These are phyloP conservation scores for Aspergillus carbonarius DNA, from an alignment of 2,329 filamentous ascomycete species.

Conservation along the genomic window DNA sequence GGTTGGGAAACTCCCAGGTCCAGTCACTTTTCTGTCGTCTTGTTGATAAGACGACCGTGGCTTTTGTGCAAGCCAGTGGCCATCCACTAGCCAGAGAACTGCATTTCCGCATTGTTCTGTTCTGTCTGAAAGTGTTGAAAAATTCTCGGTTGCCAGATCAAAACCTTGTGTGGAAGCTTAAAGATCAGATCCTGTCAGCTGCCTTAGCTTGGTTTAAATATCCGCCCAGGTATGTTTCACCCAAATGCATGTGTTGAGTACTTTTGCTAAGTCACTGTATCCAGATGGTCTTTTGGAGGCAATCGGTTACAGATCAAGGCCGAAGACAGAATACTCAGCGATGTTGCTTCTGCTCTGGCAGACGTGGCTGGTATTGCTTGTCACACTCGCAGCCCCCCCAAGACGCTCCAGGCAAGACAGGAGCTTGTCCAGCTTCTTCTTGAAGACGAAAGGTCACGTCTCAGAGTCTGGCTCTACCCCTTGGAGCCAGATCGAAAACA, in stretches of 20 bases:
- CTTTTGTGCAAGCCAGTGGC: constrained; percentile 66
- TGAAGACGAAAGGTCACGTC: constrained; percentile 77
- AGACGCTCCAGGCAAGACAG: constrained; percentile 73
- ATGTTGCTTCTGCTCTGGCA: constrained; percentile 69
- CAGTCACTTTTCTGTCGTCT: constrained; percentile 80
- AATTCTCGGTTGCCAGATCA: constrained; percentile 65
- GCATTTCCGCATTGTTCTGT: constrained; percentile 83
- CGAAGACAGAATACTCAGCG: constrained; percentile 76
- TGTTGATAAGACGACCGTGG: constrained; percentile 74
- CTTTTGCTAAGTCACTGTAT: constrained; percentile 18
- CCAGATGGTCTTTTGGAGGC: constrained; percentile 90
- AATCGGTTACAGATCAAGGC: constrained; percentile 92
- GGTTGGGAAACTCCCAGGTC: constrained; percentile 78
- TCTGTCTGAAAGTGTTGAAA: constrained; percentile 75
- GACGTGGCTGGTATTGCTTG: constrained; percentile 61
- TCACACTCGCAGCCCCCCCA: constrained; percentile 53
- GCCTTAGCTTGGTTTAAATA: constrained; percentile 85
- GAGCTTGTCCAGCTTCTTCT: constrained; percentile 77
- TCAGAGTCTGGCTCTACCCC: constrained; percentile 88
- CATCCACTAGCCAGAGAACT: constrained; percentile 90
- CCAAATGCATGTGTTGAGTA: neutral
- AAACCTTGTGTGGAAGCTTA: constrained; percentile 74
- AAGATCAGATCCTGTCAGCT: constrained; percentile 84
- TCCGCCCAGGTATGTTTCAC: constrained; percentile 59
- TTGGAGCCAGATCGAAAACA: constrained; percentile 63